phyloP scores from a whole-genome alignment of 2,329 filamentous ascomycete species.

The Fusarium sp. region DNA sequence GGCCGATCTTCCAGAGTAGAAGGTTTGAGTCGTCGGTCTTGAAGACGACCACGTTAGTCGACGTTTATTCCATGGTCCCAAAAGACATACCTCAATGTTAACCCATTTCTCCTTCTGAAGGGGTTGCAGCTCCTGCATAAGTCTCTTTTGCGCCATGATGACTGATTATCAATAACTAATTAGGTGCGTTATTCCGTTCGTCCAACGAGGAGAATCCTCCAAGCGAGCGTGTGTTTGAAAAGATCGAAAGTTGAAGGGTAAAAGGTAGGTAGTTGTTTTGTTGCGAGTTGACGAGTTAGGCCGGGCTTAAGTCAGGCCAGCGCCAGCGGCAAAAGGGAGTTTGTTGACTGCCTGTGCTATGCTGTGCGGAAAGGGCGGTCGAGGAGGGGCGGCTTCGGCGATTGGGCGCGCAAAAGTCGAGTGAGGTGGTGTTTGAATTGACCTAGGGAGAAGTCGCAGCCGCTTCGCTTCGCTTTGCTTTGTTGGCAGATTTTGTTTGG shows the following conservation, averaged over 20 bases:
- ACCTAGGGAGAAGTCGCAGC: conserved; percentile 13
- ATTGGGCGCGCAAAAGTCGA: conserved; percentile 22
- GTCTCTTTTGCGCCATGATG: conserved; percentile 72
- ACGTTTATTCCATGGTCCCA: neutral
- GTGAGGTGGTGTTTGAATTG: conserved; percentile 6
- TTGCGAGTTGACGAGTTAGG: conserved; percentile 20
- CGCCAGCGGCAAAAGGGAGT: conserved; percentile 31
- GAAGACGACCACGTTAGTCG: conserved; percentile 18
- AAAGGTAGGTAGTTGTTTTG: conserved; percentile 5
- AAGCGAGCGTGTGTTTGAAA: conserved; percentile 15
- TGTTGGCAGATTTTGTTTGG: conserved; percentile 25
- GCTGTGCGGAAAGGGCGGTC: conserved; percentile 45
- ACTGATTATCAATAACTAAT: neutral
- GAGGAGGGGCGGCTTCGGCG: conserved; percentile 38
- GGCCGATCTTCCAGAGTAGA: conserved; percentile 85
- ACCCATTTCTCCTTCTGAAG: conserved; percentile 94
- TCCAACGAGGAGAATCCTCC: conserved; percentile 4
- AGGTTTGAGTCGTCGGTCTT: conserved; percentile 85
- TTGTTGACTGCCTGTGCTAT: neutral
- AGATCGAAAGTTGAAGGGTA: neutral
- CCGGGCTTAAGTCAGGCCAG: conserved; percentile 43
- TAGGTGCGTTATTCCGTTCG: neutral
- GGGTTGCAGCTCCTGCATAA: conserved; percentile 88
- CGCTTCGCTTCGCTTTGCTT: conserved; percentile 20
- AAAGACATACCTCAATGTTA: conserved; percentile 78